Conservation (phyloP, 2,329 filamentous ascomycete species). For the Trichoderma sp. region DNA sequence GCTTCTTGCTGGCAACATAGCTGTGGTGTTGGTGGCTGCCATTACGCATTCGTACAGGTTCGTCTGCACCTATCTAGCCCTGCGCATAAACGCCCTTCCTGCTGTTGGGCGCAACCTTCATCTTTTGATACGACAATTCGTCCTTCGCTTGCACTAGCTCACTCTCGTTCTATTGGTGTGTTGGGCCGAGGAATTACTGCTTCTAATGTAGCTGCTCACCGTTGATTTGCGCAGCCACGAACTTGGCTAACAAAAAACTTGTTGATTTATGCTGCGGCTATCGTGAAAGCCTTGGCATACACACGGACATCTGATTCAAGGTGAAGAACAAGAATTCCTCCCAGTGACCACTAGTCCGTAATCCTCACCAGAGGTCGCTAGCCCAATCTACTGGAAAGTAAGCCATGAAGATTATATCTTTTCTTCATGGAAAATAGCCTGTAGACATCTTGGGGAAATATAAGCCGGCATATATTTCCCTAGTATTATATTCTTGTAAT, state of each 20-base stretch:
- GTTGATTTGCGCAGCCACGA: not conserved
- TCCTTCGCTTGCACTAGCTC: slow-evolving; percentile 1
- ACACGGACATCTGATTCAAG: not conserved
- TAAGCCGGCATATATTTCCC: too few relatives aligned
- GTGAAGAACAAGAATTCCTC: not conserved
- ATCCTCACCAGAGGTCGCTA: not conserved
- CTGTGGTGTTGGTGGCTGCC: not conserved
- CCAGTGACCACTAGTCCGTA: not conserved
- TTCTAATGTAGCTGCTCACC: not conserved
- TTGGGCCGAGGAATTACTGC: not conserved
- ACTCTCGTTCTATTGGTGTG: not conserved
- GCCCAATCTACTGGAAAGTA: not conserved
- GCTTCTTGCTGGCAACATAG: not conserved
- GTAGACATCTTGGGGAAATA: too few relatives aligned
- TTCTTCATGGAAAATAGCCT: not conserved
- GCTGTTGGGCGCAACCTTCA: not conserved
- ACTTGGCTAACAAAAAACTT: not conserved
- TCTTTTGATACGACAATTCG: not conserved
- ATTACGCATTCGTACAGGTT: not conserved
- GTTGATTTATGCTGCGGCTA: not conserved
- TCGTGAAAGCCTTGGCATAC: not conserved
- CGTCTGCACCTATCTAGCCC: not conserved
- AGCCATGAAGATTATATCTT: too few relatives aligned
- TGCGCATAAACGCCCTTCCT: not conserved
- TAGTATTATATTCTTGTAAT: not conserved